phyloP scores from a whole-genome alignment of 768 basidiomycete genomes.

The Termitomyces sp. region DNA sequence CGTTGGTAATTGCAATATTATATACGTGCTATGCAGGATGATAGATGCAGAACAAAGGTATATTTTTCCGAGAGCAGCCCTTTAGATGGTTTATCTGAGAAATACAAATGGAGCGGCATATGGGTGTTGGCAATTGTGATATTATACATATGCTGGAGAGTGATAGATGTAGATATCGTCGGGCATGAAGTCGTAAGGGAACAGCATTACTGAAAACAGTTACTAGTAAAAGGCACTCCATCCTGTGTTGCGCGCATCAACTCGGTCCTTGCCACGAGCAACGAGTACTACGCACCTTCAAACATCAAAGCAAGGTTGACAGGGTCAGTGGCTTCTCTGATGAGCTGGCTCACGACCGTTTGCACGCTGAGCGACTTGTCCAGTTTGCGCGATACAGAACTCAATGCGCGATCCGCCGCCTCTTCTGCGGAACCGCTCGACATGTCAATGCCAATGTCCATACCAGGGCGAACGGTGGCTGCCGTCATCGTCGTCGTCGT shows the following conservation, averaged over 20 bases:
- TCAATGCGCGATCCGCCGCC: constrained; percentile 85
- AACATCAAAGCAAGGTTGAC: constrained; percentile 77
- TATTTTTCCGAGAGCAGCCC: too few species aligned
- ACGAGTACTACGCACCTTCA: constrained; percentile 39
- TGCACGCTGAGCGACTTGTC: constrained; percentile 84
- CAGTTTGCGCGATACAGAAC: constrained; percentile 74
- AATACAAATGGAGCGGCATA: too few species aligned
- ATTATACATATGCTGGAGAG: neutral
- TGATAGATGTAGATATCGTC: neutral
- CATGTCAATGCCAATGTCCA: constrained; percentile 56
- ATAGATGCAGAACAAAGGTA: too few species aligned
- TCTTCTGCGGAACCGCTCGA: constrained; percentile 68
- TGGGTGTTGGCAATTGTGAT: neutral
- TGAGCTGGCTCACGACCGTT: constrained; percentile 89
- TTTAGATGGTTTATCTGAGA: too few species aligned
- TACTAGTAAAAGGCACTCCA: constrained; percentile 8
- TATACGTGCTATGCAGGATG: too few species aligned
- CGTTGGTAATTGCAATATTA: too few species aligned
- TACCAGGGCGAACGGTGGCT: constrained; percentile 22
- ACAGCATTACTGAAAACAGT: too few species aligned
- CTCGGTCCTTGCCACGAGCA: neutral
- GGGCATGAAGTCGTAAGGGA: neutral
- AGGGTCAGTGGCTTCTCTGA: constrained; percentile 79
- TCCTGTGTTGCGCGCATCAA: neutral
- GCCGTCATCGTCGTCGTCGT: constrained; percentile 22